phyloP scores from a whole-genome alignment of 495 filamentous ascomycete species.

The Pseudomonodictys pantanalensis region DNA sequence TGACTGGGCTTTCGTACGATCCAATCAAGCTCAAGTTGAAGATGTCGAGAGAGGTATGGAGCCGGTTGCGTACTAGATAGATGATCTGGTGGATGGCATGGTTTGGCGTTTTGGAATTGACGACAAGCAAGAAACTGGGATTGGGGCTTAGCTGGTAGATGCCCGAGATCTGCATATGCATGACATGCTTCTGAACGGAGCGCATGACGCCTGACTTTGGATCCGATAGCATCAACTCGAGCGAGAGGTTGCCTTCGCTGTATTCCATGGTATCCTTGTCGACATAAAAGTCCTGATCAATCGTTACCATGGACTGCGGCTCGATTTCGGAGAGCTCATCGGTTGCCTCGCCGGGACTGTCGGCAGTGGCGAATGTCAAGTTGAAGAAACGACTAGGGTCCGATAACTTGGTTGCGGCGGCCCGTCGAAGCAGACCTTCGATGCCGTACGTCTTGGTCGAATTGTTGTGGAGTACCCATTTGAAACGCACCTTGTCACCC shows the following conservation, averaged over 20 bases:
- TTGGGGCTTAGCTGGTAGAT: constrained; percentile 8
- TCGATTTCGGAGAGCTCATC: constrained; percentile 16
- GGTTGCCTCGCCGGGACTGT: constrained; percentile 1
- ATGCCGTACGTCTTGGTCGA: constrained; percentile 23
- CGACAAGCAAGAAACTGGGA: constrained; percentile 17
- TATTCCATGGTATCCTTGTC: constrained; percentile 15
- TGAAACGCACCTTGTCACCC: constrained; percentile 19
- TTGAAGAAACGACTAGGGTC: constrained; percentile 18
- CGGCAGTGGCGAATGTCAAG: constrained; percentile 3
- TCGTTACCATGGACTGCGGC: constrained; percentile 11
- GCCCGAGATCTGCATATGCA: constrained; percentile 23
- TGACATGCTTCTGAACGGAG: constrained; percentile 11
- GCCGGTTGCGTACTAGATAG: constrained; percentile 8
- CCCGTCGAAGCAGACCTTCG: background rate
- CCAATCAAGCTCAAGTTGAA: constrained; percentile 18
- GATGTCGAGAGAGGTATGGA: constrained; percentile 10
- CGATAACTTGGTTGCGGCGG: constrained; percentile 7
- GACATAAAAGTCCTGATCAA: constrained; percentile 24
- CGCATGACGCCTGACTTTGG: background rate
- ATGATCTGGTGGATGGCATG: constrained; percentile 28
- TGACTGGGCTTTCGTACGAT: constrained; percentile 9
- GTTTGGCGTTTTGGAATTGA: constrained; percentile 27
- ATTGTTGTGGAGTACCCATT: constrained; percentile 21
- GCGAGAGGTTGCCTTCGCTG: constrained; percentile 21
- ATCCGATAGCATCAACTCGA: constrained; percentile 19